Base-by-base conservation (phyloP, 2,329 filamentous ascomycete species). In the Paraphoma sp. region DNA sequence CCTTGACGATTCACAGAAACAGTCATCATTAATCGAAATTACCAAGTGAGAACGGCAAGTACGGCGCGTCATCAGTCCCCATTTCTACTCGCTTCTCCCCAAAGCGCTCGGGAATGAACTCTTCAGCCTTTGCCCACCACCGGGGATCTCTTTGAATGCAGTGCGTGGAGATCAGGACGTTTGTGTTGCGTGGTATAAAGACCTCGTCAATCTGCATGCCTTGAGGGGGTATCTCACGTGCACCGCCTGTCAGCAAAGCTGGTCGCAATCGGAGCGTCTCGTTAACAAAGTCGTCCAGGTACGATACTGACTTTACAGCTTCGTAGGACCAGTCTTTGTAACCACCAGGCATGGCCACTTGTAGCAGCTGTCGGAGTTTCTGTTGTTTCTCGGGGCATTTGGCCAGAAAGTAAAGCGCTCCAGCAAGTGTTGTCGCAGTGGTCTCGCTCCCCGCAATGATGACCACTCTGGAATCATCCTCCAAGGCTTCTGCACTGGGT, bases 361-460 rank as follows among this genome's bases (percentile, higher is more conserved):
- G 72, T 6, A 79, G 50, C 6, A 67, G 53, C 1, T 23, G 11
- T 48, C 75, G 75, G 1, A 80, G 64, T 40, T 75, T 76, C 6
- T 53, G 51, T 14, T 67, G 62, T 10, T 67, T 64, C 1, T 45
- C 40, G 0, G 74, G 76, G 36, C 73, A 50, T 41, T 70, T 74
- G n/a, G 68, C 62, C 6, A 80, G 63, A 55, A 66, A 73, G 59
- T 67, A 79, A 12, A 79, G 59, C 2, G 58, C 53, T 7, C 56
- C 46, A 1, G 74, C 67, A 3, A 79, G 60, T 0, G 70, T 70
- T 2, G 65, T 68, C 0, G 71, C 72, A 1, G 67, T 76, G 6
- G 76, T 79, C n/a, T 80, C 78, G 48, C 76, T 78, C 55, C 70
- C 70, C 6, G 76, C 76, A 17, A 78, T 62, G 30, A 79, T 71